phyloP scores from a whole-genome alignment of 768 basidiomycete species.

The Rhodosporidiobolus odoratus region DNA sequence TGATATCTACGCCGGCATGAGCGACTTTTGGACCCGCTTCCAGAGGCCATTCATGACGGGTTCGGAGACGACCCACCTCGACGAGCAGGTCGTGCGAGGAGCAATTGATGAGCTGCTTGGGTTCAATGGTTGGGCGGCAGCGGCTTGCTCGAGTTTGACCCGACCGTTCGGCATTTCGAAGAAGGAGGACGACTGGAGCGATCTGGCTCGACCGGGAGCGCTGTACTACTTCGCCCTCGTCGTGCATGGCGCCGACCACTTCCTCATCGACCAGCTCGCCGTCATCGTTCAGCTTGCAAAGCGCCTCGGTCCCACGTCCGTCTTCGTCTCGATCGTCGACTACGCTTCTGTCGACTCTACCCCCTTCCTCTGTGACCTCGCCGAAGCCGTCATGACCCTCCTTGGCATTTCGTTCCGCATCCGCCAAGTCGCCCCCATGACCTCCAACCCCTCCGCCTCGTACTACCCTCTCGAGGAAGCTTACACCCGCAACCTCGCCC shows the following conservation, averaged over 20 bases:
- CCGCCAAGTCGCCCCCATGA: constrained; percentile 86
- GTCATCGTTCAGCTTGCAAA: constrained; percentile 94
- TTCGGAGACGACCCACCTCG: constrained; percentile 78
- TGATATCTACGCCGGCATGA: constrained; percentile 67
- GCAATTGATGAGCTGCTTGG: constrained; percentile 91
- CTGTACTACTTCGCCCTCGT: constrained; percentile 92
- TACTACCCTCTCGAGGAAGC: constrained; percentile 97
- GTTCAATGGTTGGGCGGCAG: constrained; percentile 96
- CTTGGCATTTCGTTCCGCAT: constrained; percentile 91
- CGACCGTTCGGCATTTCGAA: constrained; percentile 94
- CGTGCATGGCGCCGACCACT: constrained; percentile 97
- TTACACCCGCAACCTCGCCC: constrained; percentile 80
- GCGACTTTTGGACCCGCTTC: constrained; percentile 87
- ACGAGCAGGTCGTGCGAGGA: constrained; percentile 79
- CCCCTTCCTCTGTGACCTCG: constrained; percentile 85
- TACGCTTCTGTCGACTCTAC: constrained; percentile 94
- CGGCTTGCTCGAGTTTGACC: constrained; percentile 82
- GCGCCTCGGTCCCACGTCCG: constrained; percentile 76
- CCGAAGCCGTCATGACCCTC: constrained; percentile 87
- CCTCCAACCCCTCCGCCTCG: constrained; percentile 72
- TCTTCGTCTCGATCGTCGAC: constrained; percentile 98
- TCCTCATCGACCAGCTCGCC: constrained; percentile 95
- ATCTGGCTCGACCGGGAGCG: constrained; percentile 72
- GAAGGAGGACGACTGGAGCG: constrained; percentile 73
- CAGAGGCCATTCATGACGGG: constrained; percentile 82